These are phyloP conservation scores for Fonsecaea multimorphosa DNA, from an alignment of 2,329 filamentous ascomycete species.

Conservation along the genomic window DNA sequence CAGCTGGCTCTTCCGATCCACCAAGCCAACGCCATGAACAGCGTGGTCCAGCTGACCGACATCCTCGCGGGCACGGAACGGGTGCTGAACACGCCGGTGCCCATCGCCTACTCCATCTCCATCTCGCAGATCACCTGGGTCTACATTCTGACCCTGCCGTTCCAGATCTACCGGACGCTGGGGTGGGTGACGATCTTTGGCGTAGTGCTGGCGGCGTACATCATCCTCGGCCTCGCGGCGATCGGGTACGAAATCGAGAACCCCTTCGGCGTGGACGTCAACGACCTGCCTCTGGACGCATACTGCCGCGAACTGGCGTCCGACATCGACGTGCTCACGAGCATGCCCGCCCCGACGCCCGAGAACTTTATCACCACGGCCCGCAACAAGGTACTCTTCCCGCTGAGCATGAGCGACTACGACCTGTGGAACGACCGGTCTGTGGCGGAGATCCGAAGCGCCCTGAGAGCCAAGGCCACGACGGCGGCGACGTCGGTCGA, in stretches of 20 bases:
- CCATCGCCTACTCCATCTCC: conserved; percentile 81
- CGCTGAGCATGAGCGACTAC: conserved; percentile 58
- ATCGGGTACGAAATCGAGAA: conserved; percentile 86
- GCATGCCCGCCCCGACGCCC: conserved; percentile 59
- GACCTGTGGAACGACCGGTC: conserved; percentile 57
- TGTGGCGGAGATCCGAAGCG: conserved; percentile 54
- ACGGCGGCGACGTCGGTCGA: conserved; percentile 29
- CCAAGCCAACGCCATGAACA: conserved; percentile 57
- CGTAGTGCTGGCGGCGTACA: conserved; percentile 74
- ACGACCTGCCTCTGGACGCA: conserved; percentile 76
- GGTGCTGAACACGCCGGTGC: conserved; percentile 80
- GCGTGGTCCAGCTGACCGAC: conserved; percentile 71
- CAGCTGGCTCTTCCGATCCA: conserved; percentile 46
- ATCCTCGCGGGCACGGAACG: conserved; percentile 75
- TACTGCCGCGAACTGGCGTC: conserved; percentile 76
- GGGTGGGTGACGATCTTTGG: conserved; percentile 79
- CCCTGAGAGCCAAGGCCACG: conserved; percentile 47
- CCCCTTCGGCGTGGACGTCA: conserved; percentile 82
- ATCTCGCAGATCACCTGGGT: conserved; percentile 87
- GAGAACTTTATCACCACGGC: conserved; percentile 58
- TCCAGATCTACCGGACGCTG: conserved; percentile 72
- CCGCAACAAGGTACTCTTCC: conserved; percentile 63
- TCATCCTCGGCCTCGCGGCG: conserved; percentile 76
- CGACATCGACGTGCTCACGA: conserved; percentile 76
- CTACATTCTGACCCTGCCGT: conserved; percentile 79